These are phyloP conservation scores for Acer saccharum DNA, from an alignment of 345 rosid genomes.

Conservation along the genomic window DNA sequence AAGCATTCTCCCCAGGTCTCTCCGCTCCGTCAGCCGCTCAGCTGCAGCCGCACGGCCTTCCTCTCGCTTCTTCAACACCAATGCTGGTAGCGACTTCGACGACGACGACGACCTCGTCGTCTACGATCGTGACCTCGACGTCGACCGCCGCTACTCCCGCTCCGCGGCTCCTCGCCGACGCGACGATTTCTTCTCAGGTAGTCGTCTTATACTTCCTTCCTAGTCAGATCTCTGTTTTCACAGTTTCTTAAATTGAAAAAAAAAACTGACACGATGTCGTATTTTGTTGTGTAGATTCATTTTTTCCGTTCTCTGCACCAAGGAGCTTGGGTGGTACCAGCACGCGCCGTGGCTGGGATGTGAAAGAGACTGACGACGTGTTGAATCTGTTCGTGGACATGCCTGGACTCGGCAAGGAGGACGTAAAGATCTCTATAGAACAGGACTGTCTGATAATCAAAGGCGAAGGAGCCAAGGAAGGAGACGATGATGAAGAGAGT, in stretches of 20 bases:
- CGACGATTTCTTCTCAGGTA: constrained; percentile 51
- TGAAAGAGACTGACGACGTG: constrained; percentile 40
- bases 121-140: constrained; percentile 12
- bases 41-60: constrained; percentile 3
- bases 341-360: constrained; percentile 36
- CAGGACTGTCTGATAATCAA: constrained; percentile 56
- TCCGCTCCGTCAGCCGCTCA: background rate
- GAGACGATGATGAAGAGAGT: constrained; percentile 32
- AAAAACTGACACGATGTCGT: background rate
- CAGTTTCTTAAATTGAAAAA: too few species aligned
- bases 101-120: constrained; percentile 1
- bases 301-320: constrained; percentile 59
- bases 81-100: constrained; percentile 31
- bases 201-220: constrained; percentile 1
- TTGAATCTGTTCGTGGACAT: constrained; percentile 45
- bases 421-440: constrained; percentile 53
- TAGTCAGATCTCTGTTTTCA: background rate
- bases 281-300: constrained; percentile 34
- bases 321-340: constrained; percentile 47
- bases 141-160: constrained; percentile 29
- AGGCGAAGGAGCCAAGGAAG: constrained; percentile 59
- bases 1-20: constrained; percentile 17
- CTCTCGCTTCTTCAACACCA: constrained; percentile 47
- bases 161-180: constrained; percentile 43
- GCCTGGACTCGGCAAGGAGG: constrained; percentile 58